phyloP scores from a whole-genome alignment of 805 yeast genomes.

The Metschnikowia amazonensis region DNA sequence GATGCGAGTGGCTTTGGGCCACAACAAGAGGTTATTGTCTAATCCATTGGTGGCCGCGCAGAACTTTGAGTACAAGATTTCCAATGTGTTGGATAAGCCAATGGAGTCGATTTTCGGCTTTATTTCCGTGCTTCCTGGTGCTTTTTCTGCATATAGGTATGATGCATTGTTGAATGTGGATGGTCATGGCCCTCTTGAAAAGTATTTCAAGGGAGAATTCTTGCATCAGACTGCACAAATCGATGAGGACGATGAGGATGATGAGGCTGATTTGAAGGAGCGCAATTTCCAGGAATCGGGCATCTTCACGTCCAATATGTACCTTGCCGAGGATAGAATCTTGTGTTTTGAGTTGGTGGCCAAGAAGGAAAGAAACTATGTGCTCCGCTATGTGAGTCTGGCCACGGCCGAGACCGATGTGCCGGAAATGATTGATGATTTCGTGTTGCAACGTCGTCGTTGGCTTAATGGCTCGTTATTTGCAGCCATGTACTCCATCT shows the following conservation, averaged over 20 bases:
- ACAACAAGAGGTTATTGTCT: constrained; percentile 27
- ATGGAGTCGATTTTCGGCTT: constrained; percentile 63
- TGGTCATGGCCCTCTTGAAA: constrained; percentile 58
- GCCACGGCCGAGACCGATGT: constrained; percentile 97
- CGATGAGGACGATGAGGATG: constrained; percentile 45
- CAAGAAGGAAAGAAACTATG: constrained; percentile 78
- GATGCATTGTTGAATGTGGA: constrained; percentile 53
- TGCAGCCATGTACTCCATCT: constrained; percentile 87
- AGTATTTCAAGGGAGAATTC: constrained; percentile 64
- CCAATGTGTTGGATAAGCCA: constrained; percentile 65
- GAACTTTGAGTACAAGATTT: constrained; percentile 64
- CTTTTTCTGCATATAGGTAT: constrained; percentile 62
- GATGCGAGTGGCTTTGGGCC: constrained; percentile 75
- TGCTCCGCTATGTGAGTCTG: constrained; percentile 82
- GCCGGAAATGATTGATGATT: constrained; percentile 91
- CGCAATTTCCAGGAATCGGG: constrained; percentile 40
- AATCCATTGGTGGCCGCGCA: constrained; percentile 65
- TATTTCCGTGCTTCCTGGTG: constrained; percentile 65
- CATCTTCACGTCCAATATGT: constrained; percentile 66
- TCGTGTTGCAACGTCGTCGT: constrained; percentile 93
- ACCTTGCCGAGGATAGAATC: constrained; percentile 66
- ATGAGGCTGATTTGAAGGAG: constrained; percentile 38
- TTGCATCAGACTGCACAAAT: constrained; percentile 54
- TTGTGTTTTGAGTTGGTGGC: constrained; percentile 63
- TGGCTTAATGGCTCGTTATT: constrained; percentile 98